Conservation (phyloP, 768 basidiomycete species). For the Boletus sp. region DNA sequence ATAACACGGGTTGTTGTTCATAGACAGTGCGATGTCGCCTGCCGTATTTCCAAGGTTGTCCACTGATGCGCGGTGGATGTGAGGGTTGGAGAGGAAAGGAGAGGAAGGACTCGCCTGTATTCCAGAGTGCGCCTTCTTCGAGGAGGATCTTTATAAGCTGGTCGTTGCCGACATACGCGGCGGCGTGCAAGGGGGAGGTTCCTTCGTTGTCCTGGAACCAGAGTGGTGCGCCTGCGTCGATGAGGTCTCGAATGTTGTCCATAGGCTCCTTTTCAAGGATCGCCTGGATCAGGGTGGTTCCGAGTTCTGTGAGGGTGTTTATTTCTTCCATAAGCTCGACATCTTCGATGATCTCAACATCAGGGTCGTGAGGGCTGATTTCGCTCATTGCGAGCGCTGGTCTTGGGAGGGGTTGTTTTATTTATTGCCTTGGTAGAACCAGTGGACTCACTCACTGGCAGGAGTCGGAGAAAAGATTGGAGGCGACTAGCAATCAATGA, state of each 20-base stretch:
- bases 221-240: slow-evolving; percentile 69
- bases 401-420: not conserved
- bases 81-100: not conserved
- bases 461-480: not conserved
- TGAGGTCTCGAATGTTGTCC: slow-evolving; percentile 44
- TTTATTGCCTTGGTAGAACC: not conserved
- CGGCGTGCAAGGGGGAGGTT: slow-evolving; percentile 83
- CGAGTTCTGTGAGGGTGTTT: slow-evolving; percentile 49
- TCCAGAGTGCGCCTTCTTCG: slow-evolving; percentile 88
- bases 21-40: slow-evolving; percentile 84
- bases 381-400: slow-evolving; percentile 14
- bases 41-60: slow-evolving; percentile 81
- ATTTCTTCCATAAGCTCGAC: slow-evolving; percentile 35
- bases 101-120: slow-evolving; percentile 56
- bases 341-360: slow-evolving; percentile 20
- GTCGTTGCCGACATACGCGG: slow-evolving; percentile 66
- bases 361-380: not conserved
- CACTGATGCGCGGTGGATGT: slow-evolving; percentile 40
- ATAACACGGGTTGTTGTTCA: slow-evolving; percentile 76
- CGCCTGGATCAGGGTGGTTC: slow-evolving; percentile 54
- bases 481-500: not conserved
- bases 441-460: slow-evolving; percentile 1
- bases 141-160: slow-evolving; percentile 66
- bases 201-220: slow-evolving; percentile 92
- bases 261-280: slow-evolving; percentile 50